Percentiles rank a stretch among this genome's conserved stretches.
These are phyloP conservation scores for Zygosaccharomyces kombuchaensis DNA, from an alignment of 805 yeast genomes.

Conservation along the genomic window DNA sequence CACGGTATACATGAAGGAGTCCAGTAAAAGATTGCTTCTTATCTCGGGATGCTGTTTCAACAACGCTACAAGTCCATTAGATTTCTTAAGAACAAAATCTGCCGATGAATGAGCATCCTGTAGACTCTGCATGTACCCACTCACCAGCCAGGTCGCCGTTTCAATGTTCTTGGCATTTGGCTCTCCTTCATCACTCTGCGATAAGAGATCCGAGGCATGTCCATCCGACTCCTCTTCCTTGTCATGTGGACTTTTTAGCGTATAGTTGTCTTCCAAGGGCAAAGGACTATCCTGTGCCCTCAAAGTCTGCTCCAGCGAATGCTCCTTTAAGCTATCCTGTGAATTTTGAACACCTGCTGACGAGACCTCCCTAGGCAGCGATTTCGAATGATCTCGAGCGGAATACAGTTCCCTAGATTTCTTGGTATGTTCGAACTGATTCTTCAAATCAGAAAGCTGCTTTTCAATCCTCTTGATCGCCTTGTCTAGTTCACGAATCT, in stretches of 20 bases:
- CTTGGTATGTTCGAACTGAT: slow-evolving; percentile 21
- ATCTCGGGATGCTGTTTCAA: slow-evolving; percentile 55
- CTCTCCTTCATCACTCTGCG: slow-evolving; percentile 6
- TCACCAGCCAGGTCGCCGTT: slow-evolving; percentile 36
- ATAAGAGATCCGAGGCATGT: not conserved
- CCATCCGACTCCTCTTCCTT: slow-evolving; percentile 5
- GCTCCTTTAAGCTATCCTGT: slow-evolving; percentile 4
- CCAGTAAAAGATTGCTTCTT: slow-evolving; percentile 58
- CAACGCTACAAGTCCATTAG: slow-evolving; percentile 61
- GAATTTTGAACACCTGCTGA: not conserved
- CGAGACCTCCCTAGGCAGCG: not conserved
- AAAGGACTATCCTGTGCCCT: slow-evolving; percentile 3
- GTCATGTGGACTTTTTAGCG: slow-evolving; percentile 1
- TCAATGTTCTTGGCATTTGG: slow-evolving; percentile 19
- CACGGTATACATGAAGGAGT: slow-evolving; percentile 53
- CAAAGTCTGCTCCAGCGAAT: slow-evolving; percentile 3
- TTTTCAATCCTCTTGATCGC: slow-evolving; percentile 29
- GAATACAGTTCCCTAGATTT: slow-evolving; percentile 6
- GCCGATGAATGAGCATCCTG: slow-evolving; percentile 27
- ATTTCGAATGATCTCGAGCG: slow-evolving; percentile 2
- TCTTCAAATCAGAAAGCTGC: slow-evolving; percentile 23
- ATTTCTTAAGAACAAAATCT: slow-evolving; percentile 42
- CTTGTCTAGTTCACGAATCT: slow-evolving; percentile 31
- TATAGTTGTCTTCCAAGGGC: slow-evolving; percentile 2
- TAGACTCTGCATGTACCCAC: slow-evolving; percentile 34